These are phyloP conservation scores for Emydomyces testavorans DNA, from an alignment of 2,329 filamentous ascomycete genomes.

Conservation along the genomic window DNA sequence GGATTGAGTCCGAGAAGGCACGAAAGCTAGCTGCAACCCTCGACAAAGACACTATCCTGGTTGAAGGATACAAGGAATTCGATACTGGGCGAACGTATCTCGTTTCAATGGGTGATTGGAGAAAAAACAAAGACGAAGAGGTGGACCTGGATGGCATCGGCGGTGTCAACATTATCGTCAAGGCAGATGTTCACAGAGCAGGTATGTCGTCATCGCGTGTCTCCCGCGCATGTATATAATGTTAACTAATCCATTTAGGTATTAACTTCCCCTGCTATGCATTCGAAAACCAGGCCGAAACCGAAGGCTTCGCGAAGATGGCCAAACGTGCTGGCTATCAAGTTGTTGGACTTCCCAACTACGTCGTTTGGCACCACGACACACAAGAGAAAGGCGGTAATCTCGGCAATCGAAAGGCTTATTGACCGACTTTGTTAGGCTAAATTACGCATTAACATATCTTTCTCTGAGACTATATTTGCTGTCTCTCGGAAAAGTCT, in stretches of 20 bases:
- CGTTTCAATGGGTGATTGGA: slow-evolving; percentile 83
- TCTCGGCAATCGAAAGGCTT: slow-evolving; percentile 31
- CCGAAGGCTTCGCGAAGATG: slow-evolving; percentile 98
- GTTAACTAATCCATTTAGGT: slow-evolving; percentile 45
- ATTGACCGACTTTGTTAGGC: background rate
- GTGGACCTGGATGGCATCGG: slow-evolving; percentile 90
- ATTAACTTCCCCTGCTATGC: slow-evolving; percentile 96
- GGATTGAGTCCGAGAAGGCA: slow-evolving; percentile 84
- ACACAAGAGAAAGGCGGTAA: slow-evolving; percentile 92
- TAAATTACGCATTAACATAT: background rate
- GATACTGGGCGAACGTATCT: slow-evolving; percentile 84
- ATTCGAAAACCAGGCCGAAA: slow-evolving; percentile 98
- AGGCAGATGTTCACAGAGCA: slow-evolving; percentile 92
- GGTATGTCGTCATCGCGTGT: slow-evolving; percentile 43
- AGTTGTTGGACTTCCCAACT: slow-evolving; percentile 87
- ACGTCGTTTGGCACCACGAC: slow-evolving; percentile 97
- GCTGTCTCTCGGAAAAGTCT: background rate
- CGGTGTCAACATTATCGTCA: slow-evolving; percentile 93
- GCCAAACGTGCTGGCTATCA: slow-evolving; percentile 89
- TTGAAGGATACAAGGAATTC: slow-evolving; percentile 91
- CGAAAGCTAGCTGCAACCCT: slow-evolving; percentile 61
- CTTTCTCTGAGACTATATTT: background rate
- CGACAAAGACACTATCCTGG: slow-evolving; percentile 70
- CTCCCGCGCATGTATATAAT: background rate
- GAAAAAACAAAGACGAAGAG: slow-evolving; percentile 81